Conservation (phyloP, 2,329 filamentous ascomycete species). For the Colletotrichum destructivum region DNA sequence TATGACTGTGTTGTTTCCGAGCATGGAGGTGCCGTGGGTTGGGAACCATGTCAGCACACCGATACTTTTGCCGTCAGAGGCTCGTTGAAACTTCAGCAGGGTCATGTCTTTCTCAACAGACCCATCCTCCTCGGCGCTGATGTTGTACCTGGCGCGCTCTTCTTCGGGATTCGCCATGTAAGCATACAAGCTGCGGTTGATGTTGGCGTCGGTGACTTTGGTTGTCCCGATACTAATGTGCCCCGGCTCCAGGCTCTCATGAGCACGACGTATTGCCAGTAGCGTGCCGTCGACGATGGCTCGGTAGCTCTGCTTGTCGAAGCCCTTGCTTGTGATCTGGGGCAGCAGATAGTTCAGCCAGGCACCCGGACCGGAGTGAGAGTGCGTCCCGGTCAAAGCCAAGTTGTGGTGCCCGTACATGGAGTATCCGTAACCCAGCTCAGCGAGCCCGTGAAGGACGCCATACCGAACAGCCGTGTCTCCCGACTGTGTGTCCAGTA, state of each 20-base stretch:
- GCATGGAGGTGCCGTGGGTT: conserved; percentile 90
- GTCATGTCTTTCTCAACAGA: conserved; percentile 74
- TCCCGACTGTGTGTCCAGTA: conserved; percentile 88
- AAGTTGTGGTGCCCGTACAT: conserved; percentile 85
- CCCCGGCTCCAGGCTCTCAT: conserved; percentile 71
- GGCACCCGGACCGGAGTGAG: conserved; percentile 88
- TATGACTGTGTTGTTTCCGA: conserved; percentile 90
- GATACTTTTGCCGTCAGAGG: conserved; percentile 79
- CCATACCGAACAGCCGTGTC: conserved; percentile 90
- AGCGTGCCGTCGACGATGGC: conserved; percentile 90
- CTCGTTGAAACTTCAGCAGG: conserved; percentile 80
- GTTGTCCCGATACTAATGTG: conserved; percentile 75
- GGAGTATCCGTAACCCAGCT: conserved; percentile 79
- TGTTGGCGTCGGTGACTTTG: conserved; percentile 82
- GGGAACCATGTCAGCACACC: conserved; percentile 93
- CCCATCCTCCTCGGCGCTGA: conserved; percentile 54
- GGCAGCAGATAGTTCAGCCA: conserved; percentile 95
- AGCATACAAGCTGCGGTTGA: conserved; percentile 89
- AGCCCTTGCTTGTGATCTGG: conserved; percentile 89
- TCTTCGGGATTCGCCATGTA: conserved; percentile 87
- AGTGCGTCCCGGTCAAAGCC: conserved; percentile 92
- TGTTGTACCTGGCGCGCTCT: conserved; percentile 79
- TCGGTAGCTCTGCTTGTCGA: conserved; percentile 86
- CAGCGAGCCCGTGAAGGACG: conserved; percentile 79
- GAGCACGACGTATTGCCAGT: conserved; percentile 83